Evolutionary conservation across 2,329 filamentous ascomycete genomes (phyloP).

Genomic region (Ophiostoma pallidulum): DNA sequence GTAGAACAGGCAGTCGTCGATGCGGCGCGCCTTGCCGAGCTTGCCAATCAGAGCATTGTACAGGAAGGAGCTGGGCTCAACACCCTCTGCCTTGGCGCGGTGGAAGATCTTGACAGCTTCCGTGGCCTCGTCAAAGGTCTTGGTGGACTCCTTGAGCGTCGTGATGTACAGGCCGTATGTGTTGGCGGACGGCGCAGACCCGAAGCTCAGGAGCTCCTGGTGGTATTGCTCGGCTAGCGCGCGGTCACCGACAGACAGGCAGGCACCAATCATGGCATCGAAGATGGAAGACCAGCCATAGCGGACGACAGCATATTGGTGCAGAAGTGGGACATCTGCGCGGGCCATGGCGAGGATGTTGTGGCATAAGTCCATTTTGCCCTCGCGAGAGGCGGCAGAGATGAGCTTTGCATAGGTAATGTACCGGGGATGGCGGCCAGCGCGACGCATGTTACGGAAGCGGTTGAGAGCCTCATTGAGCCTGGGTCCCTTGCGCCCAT

Average conservation of each 20-base stretch:
- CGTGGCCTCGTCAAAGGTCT: constrained; percentile 94
- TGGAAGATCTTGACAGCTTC: constrained; percentile 97
- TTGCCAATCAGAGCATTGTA: constrained; percentile 99
- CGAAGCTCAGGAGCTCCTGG: constrained; percentile 83
- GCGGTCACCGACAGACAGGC: constrained; percentile 72
- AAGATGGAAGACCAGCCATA: constrained; percentile 96
- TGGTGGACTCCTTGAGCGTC: constrained; percentile 93
- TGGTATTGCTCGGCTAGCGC: constrained; percentile 77
- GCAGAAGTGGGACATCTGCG: constrained; percentile 73
- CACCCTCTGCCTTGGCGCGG: constrained; percentile 83
- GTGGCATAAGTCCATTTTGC: constrained; percentile 70
- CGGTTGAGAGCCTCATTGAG: constrained; percentile 73
- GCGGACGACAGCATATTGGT: constrained; percentile 76
- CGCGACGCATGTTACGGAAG: constrained; percentile 87
- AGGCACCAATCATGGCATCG: constrained; percentile 92
- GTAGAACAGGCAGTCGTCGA: constrained; percentile 96
- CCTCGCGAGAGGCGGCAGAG: constrained; percentile 74
- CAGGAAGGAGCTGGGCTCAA: constrained; percentile 91
- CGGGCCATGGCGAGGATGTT: constrained; percentile 87
- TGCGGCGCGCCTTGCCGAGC: constrained; percentile 92
- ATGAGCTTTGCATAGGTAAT: constrained; percentile 97
- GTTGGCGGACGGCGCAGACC: constrained; percentile 86
- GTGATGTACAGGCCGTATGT: constrained; percentile 98
- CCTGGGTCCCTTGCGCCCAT: constrained; percentile 61
- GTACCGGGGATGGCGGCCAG: constrained; percentile 85